phyloP scores from a whole-genome alignment of 345 rosid species.

The Erucastrum elatum region DNA sequence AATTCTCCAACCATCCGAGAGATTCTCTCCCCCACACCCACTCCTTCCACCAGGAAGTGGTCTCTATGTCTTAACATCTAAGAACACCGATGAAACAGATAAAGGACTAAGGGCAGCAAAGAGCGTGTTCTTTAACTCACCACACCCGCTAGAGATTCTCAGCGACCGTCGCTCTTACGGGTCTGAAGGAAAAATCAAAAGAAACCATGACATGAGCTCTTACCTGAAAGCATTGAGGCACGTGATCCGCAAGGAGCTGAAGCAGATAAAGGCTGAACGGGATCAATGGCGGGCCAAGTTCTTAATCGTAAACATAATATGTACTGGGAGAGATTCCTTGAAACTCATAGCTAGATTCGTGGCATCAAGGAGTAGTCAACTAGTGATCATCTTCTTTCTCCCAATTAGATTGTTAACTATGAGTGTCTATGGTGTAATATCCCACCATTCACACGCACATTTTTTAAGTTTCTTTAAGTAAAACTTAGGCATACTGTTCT shows the following conservation, averaged over 20 bases:
- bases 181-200: conserved; percentile 74
- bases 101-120: conserved; percentile 70
- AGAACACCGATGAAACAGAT: conserved; percentile 49
- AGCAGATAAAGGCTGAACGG: conserved; percentile 55
- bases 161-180: conserved; percentile 86
- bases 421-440: conserved; percentile 47
- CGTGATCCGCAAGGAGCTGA: conserved; percentile 72
- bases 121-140: conserved; percentile 76
- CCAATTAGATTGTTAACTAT: conserved; percentile 59
- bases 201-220: conserved; percentile 92
- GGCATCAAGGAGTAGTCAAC: conserved; percentile 73
- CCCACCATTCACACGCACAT: conserved; percentile 33
- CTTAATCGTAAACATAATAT: conserved; percentile 48
- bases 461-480: conserved; percentile 37
- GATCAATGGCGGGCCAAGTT: conserved; percentile 50
- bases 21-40: conserved; percentile 78
- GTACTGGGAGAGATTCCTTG: conserved; percentile 62
- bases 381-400: conserved; percentile 62
- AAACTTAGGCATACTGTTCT: conserved; percentile 10
- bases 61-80: conserved; percentile 57
- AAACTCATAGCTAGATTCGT: conserved; percentile 59
- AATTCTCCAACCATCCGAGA: conserved; percentile 90
- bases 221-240: conserved; percentile 64
- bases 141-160: conserved; percentile 96
- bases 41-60: conserved; percentile 96